Evolutionary conservation across 768 basidiomycete genomes (phyloP), one percentile per base, ranked within the genome.

Genomic region (Arthromyces matolae): DNA sequence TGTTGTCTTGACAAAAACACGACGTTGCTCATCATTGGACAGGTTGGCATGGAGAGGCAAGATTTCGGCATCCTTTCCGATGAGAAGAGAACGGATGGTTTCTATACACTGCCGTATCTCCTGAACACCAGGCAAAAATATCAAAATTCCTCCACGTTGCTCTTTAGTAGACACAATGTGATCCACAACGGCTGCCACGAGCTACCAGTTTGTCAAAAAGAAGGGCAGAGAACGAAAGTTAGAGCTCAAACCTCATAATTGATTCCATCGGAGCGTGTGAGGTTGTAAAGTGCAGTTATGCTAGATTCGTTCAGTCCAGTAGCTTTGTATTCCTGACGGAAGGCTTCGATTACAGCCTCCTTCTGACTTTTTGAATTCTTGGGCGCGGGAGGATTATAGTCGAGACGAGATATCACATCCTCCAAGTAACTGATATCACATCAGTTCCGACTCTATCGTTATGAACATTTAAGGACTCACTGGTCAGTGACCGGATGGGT

Each of bases 101-200:
- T 84, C 78, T 16, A 90, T 80, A 57, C 87, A 89, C 51, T 86
- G 81, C 16, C 81, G 78, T 53, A 93, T 93, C 60, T 93, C 89
- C 64, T 86, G 87, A 1, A 92, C 86, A 63, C 93, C 93, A n/a
- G 91, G 83, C 45, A 93, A 71, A 67, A 97, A 97, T 35, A 96
- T 79, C 19, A 97, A 74, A 36, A 96, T 80, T 5, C 85, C 92
- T 2, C 82, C 86, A 8, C 62, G 65, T 23, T 72, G 70, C 10
- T 71, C 59, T 19, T 68, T 63, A 5, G 73, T 78, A 5, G 68
- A 61, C 12, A 83, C 62, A 47, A 93, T 84, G 54, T 90, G 71
- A 24, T 72, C 67, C 8, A 91, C 79, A 10, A 88, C 70, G 0
- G 78, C 69, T 6, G 82, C 80, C 31, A 94, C 76, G 3, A 94